Percentiles rank a stretch among this genome's conserved stretches.
Conservation (phyloP, 2,329 filamentous ascomycete genomes). For the Gyromitra esculenta region DNA sequence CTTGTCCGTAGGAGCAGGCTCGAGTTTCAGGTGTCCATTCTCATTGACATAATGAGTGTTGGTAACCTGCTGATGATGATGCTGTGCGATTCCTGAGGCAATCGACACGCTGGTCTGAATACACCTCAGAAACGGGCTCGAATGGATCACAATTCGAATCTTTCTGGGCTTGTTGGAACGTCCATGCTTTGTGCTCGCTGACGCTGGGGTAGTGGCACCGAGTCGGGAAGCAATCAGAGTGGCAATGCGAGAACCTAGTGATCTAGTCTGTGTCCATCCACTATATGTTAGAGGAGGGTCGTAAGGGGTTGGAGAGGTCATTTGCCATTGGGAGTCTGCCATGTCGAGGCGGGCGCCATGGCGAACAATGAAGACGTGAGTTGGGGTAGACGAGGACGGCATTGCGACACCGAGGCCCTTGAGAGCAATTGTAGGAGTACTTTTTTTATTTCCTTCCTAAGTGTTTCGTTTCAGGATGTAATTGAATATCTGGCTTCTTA, state of each 20-base stretch:
- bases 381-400: constrained; percentile 51
- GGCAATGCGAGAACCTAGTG: constrained; percentile 84
- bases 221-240: constrained; percentile 69
- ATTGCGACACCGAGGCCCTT: constrained; percentile 9
- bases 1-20: constrained; percentile 53
- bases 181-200: constrained; percentile 35
- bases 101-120: constrained; percentile 91
- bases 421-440: background rate
- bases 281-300: constrained; percentile 94
- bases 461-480: background rate
- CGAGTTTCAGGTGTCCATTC: constrained; percentile 55
- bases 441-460: constrained; percentile 1
- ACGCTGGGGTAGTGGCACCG: constrained; percentile 52
- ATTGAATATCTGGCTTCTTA: constrained; percentile 8
- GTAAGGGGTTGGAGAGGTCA: constrained; percentile 91
- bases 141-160: constrained; percentile 86
- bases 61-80: constrained; percentile 58
- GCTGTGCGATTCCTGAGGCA: constrained; percentile 81
- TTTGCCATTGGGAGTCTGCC: constrained; percentile 93
- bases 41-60: constrained; percentile 53
- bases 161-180: constrained; percentile 59
- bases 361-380: constrained; percentile 63
- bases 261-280: constrained; percentile 87
- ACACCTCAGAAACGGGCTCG: constrained; percentile 92
- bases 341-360: constrained; percentile 94